Percentiles rank a stretch among this genome's conserved stretches.
Evolutionary conservation across 495 filamentous ascomycete species (phyloP).

Genomic region (Aspergillus indologenus): DNA sequence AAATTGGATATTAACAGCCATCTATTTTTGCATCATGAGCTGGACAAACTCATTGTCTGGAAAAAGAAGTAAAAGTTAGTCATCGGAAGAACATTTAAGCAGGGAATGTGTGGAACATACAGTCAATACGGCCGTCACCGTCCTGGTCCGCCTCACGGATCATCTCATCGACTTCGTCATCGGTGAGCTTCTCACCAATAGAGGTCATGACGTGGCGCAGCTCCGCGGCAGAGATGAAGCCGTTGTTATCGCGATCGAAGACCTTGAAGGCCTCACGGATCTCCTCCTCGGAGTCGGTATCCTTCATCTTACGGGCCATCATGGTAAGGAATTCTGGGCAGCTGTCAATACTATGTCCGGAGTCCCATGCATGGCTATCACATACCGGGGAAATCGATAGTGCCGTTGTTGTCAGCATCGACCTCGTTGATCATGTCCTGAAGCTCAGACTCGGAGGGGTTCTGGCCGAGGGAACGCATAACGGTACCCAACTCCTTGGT

Average conservation of each 20-base stretch:
- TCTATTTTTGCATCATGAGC: constrained; percentile 99
- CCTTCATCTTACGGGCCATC: constrained; percentile 99
- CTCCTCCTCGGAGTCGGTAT: constrained; percentile 98
- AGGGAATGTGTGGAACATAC: constrained; percentile 44
- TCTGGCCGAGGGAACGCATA: constrained; percentile 99
- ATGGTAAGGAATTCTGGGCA: constrained; percentile 93
- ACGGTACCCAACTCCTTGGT: constrained; percentile 99
- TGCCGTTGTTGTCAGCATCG: constrained; percentile 99
- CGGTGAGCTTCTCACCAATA: constrained; percentile 98
- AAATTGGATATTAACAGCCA: constrained; percentile 25
- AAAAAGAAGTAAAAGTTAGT: background rate
- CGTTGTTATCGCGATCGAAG: constrained; percentile 99
- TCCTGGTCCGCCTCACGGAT: constrained; percentile 99
- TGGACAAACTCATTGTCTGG: constrained; percentile 99
- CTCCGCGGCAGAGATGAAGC: constrained; percentile 97
- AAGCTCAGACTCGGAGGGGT: constrained; percentile 96
- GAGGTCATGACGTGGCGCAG: constrained; percentile 99
- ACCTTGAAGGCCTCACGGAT: constrained; percentile 96
- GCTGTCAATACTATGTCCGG: constrained; percentile 13
- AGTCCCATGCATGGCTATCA: constrained; percentile 2
- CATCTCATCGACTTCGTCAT: constrained; percentile 99
- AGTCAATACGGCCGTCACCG: constrained; percentile 95
- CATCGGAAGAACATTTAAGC: background rate
- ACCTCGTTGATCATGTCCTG: constrained; percentile 99
- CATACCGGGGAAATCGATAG: constrained; percentile 97